phyloP scores from a whole-genome alignment of 2,329 filamentous ascomycete species.

The Fusarium oligoseptatum region DNA sequence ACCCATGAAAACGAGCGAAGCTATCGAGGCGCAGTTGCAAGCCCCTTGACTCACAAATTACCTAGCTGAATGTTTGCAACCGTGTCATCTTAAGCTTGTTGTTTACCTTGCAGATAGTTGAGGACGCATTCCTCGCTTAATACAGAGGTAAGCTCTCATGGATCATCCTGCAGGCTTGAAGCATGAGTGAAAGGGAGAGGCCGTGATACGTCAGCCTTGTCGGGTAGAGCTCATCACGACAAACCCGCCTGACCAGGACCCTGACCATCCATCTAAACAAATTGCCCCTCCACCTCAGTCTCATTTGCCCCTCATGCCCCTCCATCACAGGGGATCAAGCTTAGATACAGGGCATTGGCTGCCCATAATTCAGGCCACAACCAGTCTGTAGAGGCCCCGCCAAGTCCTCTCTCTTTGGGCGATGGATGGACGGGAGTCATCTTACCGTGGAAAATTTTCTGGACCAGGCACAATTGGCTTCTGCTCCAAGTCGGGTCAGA shows the following conservation, averaged over 20 bases:
- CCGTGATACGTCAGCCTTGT: background rate
- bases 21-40: background rate
- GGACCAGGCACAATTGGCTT: constrained; percentile 24
- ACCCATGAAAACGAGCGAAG: background rate
- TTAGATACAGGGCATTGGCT: constrained; percentile 14
- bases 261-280: background rate
- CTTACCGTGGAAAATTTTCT: constrained; percentile 19
- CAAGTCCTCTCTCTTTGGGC: background rate
- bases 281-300: background rate
- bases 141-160: background rate
- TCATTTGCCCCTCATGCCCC: constrained; percentile 7
- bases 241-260: background rate
- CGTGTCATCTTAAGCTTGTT: background rate
- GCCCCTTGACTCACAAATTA: background rate
- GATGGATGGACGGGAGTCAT: background rate
- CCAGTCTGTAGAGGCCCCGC: constrained; percentile 6
- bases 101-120: background rate
- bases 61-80: background rate
- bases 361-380: constrained; percentile 13
- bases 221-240: background rate
- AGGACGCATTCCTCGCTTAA: background rate
- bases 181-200: background rate
- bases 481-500: background rate
- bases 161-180: background rate
- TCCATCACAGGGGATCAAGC: constrained; percentile 9